Evolutionary conservation across 805 yeast species (phyloP).

Genomic region (Sugiyamaella chiloensis): DNA sequence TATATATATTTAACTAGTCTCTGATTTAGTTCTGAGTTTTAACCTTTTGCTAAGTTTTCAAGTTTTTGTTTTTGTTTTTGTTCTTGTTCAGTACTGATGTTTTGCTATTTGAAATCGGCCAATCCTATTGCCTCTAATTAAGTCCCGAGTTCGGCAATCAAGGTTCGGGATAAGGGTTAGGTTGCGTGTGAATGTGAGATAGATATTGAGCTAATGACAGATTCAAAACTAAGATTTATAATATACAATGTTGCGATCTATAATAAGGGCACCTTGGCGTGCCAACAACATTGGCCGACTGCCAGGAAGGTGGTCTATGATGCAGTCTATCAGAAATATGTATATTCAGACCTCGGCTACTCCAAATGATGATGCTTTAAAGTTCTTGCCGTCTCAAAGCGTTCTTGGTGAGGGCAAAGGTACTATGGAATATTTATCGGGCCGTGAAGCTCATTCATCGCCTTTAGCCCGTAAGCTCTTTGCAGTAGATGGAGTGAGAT

Average conservation of each 20-base stretch:
- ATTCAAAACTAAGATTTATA: too few species aligned
- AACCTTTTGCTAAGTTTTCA: too few species aligned
- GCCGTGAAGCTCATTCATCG: conserved; percentile 70
- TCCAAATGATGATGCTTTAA: conserved; percentile 82
- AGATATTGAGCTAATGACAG: too few species aligned
- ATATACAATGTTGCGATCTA: conserved; percentile 2
- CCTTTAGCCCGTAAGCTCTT: conserved; percentile 76
- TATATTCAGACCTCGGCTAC: conserved; percentile 78
- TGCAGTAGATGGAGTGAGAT: conserved; percentile 68
- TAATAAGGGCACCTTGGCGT: not conserved
- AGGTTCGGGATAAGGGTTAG: too few species aligned
- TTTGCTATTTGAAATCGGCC: not conserved
- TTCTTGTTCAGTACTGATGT: not conserved
- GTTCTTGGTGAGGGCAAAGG: conserved; percentile 54
- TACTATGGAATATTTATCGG: conserved; percentile 69
- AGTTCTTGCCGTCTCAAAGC: conserved; percentile 71
- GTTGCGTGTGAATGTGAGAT: too few species aligned
- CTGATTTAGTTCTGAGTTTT: too few species aligned
- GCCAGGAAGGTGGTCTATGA: not conserved
- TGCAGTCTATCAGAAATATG: conserved; percentile 18
- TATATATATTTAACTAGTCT: too few species aligned
- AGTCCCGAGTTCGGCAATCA: too few species aligned
- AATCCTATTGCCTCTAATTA: too few species aligned
- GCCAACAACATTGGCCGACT: not conserved
- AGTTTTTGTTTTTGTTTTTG: not conserved